A percentile compares a stretch with the other conserved stretches of the same genome.
These are phyloP conservation scores for Euphorbia celastroides DNA, from an alignment of 441 rosid species.

Conservation along the genomic window DNA sequence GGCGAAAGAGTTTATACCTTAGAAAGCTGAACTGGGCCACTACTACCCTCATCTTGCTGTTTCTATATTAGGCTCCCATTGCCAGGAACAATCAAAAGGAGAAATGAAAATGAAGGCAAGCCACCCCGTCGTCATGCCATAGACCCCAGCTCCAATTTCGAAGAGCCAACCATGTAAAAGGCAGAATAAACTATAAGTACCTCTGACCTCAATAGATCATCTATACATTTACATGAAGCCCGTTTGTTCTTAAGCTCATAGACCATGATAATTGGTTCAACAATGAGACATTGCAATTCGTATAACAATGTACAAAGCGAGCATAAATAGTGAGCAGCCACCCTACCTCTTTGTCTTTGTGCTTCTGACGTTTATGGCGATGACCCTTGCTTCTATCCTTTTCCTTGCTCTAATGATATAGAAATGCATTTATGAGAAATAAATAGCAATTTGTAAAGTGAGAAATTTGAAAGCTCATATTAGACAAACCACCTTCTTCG, in stretches of 20 bases:
- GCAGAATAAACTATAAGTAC: conserved; percentile 63
- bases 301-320: not conserved
- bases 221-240: not conserved
- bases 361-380: conserved; percentile 65
- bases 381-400: conserved; percentile 68
- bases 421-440: conserved; percentile 14
- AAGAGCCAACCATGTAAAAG: conserved; percentile 74
- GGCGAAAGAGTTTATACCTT: conserved; percentile 42
- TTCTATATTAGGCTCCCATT: conserved; percentile 74
- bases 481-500: conserved; percentile 59
- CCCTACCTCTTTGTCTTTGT: conserved; percentile 72
- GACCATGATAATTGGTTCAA: not conserved
- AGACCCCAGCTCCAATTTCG: conserved; percentile 92
- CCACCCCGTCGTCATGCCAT: conserved; percentile 72
- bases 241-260: not conserved
- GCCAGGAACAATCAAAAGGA: conserved; percentile 55
- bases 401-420: conserved; percentile 51
- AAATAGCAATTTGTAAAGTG: not conserved
- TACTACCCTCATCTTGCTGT: conserved; percentile 59
- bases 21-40: conserved; percentile 92
- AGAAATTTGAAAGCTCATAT: not conserved
- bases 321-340: not conserved
- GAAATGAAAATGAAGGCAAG: conserved; percentile 53
- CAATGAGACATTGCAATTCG: not conserved
- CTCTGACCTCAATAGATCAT: conserved; percentile 22